Evolutionary conservation across 306 rosid species (phyloP).

Genomic region (Rosa multiflora): DNA sequence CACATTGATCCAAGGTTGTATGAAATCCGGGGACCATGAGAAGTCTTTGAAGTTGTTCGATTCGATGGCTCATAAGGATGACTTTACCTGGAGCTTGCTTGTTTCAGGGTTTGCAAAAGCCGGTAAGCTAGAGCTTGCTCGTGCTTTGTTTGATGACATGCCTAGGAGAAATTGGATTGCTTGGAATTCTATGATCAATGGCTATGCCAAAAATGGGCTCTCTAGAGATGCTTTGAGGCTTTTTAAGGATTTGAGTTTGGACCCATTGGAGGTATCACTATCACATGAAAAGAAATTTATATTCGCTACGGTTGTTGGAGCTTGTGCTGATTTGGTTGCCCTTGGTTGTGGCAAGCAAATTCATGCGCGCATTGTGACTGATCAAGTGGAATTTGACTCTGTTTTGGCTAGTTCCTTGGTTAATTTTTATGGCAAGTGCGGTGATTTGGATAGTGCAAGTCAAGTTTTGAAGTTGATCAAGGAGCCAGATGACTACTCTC

Average conservation of each 20-base stretch:
- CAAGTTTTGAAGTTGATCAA: slow-evolving; percentile 37
- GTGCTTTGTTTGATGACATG: slow-evolving; percentile 55
- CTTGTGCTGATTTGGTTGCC: slow-evolving; percentile 58
- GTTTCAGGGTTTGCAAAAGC: slow-evolving; percentile 56
- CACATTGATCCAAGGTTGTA: slow-evolving; percentile 53
- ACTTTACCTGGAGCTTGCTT: slow-evolving; percentile 56
- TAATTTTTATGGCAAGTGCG: slow-evolving; percentile 69
- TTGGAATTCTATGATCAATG: slow-evolving; percentile 73
- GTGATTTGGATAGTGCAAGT: slow-evolving; percentile 65
- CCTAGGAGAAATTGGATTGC: slow-evolving; percentile 49
- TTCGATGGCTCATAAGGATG: slow-evolving; percentile 54
- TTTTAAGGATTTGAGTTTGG: slow-evolving; percentile 57
- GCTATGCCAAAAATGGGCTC: slow-evolving; percentile 53
- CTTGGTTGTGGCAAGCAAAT: slow-evolving; percentile 72
- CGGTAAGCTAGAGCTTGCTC: slow-evolving; percentile 49
- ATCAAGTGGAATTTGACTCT: slow-evolving; percentile 50
- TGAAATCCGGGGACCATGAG: slow-evolving; percentile 44
- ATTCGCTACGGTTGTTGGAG: slow-evolving; percentile 57
- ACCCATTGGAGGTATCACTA: slow-evolving; percentile 28
- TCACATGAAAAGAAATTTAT: slow-evolving; percentile 40
- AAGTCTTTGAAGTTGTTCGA: slow-evolving; percentile 51
- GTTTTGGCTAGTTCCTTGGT: slow-evolving; percentile 59
- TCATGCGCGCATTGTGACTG: slow-evolving; percentile 61
- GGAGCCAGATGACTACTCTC: slow-evolving; percentile 75
- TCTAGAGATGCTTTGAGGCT: slow-evolving; percentile 49